Evolutionary conservation across 192 early-diverging fungal genomes (phyloP), one percentile per base, ranked within the genome.

Genomic region (Irineochytrium annulatum): DNA sequence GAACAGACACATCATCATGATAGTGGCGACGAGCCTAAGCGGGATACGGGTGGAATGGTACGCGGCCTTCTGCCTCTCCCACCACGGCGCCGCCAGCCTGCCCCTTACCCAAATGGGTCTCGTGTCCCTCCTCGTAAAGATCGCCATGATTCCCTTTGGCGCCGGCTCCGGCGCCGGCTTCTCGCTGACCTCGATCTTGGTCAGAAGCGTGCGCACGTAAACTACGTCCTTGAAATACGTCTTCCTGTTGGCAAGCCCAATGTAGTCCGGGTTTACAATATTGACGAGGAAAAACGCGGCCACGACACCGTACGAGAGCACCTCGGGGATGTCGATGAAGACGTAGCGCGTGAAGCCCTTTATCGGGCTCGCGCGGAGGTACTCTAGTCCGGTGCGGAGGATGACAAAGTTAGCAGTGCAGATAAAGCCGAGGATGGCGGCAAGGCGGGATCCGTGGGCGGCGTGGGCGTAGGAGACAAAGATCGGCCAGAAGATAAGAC

Each of bases 401-500:
- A 22, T 14, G 35, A 37, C 28, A 14, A 43, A 24, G 29, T 59
- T 59, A 2, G 28, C 34, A 41, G 16, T 8, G 11, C 20, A 19
- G 8, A 59, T 17, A 1, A 33, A 19, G 11, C 57, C 57, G 29
- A 59, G 24, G 14, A 44, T 29, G 16, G 37, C 39, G n/a, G 37
- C 57, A 44, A 44, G 8, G 16, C 57, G 22, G 17, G 37, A 46
- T 59, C 57, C 57, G 14, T 59, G 37, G n/a, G 31, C 35, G 6
- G 35, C 19, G 41, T 59, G 57, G 8, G 57, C 57, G 39, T 59
- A 59, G 41, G n/a, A 59, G 13, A 43, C 27, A 27, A 44, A 39
- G 11, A 59, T n/a, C 14, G 57, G 57, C 57, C 57, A 59, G 27
- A 59, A 59, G 19, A 59, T 13, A 13, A 59, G 16, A 17, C 57